phyloP scores from a whole-genome alignment of 2,329 filamentous ascomycete genomes.

The Parastagonospora nodorum region DNA sequence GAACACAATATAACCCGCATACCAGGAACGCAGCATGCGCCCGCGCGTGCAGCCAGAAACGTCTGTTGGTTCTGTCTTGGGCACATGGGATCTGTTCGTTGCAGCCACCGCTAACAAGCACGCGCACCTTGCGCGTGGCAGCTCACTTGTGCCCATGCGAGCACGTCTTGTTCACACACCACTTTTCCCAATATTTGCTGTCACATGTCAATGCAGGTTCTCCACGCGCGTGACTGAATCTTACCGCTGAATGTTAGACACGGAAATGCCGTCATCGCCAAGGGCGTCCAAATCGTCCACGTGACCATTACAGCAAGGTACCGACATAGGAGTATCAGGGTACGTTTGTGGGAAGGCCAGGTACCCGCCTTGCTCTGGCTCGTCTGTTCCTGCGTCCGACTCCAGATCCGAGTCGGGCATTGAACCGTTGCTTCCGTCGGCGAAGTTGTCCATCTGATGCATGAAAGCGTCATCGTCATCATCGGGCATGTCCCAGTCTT shows the following conservation, averaged over 20 bases:
- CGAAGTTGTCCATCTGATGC: slow-evolving; percentile 33
- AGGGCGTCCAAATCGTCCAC: slow-evolving; percentile 52
- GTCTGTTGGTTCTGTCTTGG: neutral
- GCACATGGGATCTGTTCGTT: neutral
- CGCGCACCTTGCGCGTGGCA: neutral
- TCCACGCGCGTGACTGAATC: neutral
- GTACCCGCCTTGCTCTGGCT: slow-evolving; percentile 46
- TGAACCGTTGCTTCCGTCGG: slow-evolving; percentile 41
- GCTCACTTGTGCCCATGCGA: slow-evolving; percentile 46
- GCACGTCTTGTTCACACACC: slow-evolving; percentile 56
- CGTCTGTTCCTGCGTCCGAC: slow-evolving; percentile 42
- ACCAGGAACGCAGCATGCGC: slow-evolving; percentile 15
- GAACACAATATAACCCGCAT: slow-evolving; percentile 14
- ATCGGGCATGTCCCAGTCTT: slow-evolving; percentile 40
- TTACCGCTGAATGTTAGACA: slow-evolving; percentile 51
- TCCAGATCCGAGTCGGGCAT: slow-evolving; percentile 41
- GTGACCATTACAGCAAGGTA: slow-evolving; percentile 51
- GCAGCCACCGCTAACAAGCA: neutral
- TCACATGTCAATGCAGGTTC: neutral
- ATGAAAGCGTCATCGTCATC: slow-evolving; percentile 32
- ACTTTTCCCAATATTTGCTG: slow-evolving; percentile 61
- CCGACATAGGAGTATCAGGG: slow-evolving; percentile 53
- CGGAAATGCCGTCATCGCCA: slow-evolving; percentile 54
- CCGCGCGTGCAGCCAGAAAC: slow-evolving; percentile 6
- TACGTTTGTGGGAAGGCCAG: slow-evolving; percentile 54